These are phyloP conservation scores for Botrytis pseudocinerea DNA, from an alignment of 2,329 filamentous ascomycete species.

Conservation along the genomic window DNA sequence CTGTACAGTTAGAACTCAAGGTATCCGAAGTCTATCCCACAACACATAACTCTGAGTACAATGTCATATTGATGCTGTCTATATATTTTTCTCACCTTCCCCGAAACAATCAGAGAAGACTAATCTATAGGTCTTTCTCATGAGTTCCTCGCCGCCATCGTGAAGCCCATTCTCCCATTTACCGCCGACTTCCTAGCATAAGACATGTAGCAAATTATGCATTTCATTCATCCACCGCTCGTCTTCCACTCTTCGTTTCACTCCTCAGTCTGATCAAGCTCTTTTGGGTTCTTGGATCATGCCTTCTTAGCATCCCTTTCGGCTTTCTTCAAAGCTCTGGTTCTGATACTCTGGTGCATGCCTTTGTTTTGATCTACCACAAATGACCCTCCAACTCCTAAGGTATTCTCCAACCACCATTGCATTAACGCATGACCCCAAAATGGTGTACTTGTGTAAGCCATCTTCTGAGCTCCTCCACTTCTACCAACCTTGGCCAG, in stretches of 20 bases:
- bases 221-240: slow-evolving; percentile 25
- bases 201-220: not conserved
- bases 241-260: slow-evolving; percentile 28
- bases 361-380: slow-evolving; percentile 61
- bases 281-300: slow-evolving; percentile 9
- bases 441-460: slow-evolving; percentile 86
- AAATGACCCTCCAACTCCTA: slow-evolving; percentile 57
- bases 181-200: not conserved
- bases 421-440: slow-evolving; percentile 91
- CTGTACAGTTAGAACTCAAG: not conserved
- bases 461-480: slow-evolving; percentile 75
- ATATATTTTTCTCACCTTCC: not conserved
- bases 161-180: not conserved
- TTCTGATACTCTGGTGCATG: slow-evolving; percentile 69
- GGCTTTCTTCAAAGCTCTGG: slow-evolving; percentile 68
- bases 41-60: not conserved
- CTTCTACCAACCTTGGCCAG: slow-evolving; percentile 77
- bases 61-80: not conserved
- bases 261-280: not conserved
- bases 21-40: not conserved
- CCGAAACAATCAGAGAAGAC: not conserved
- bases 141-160: not conserved
- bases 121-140: not conserved
- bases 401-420: slow-evolving; percentile 68
- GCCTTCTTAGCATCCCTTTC: slow-evolving; percentile 64